These are phyloP conservation scores for Spongiforma sp. DNA, from an alignment of 1,284 basidiomycete species.

Conservation along the genomic window DNA sequence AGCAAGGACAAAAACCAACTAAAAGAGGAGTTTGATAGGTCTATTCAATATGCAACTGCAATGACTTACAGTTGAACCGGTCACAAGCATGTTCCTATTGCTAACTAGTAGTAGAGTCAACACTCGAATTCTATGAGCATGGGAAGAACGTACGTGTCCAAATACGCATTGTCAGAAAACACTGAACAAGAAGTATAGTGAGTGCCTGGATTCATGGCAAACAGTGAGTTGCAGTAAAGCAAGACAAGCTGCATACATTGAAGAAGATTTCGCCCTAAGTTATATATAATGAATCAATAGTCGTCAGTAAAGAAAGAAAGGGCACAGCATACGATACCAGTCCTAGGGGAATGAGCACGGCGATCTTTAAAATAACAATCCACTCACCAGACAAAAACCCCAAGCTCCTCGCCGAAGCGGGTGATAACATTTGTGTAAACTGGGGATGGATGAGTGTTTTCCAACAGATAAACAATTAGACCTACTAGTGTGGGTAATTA, in stretches of 20 bases:
- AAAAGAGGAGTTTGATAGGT: neutral
- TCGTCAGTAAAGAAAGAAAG: neutral
- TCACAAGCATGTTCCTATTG: slow-evolving; percentile 22
- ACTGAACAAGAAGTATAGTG: slow-evolving; percentile 43
- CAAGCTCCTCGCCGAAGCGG: slow-evolving; percentile 47
- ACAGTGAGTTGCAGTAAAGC: too few species aligned
- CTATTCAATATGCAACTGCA: neutral
- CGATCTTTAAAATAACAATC: neutral
- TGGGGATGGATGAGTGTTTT: slow-evolving; percentile 24
- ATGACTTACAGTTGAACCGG: slow-evolving; percentile 17
- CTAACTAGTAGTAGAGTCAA: slow-evolving; percentile 27
- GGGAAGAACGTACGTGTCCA: slow-evolving; percentile 27
- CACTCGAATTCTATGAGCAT: neutral
- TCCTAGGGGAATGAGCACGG: slow-evolving; percentile 40
- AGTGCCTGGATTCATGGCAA: slow-evolving; percentile 24
- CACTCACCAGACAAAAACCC: slow-evolving; percentile 52
- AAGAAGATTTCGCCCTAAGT: slow-evolving; percentile 42
- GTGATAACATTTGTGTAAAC: slow-evolving; percentile 62
- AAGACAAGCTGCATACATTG: slow-evolving; percentile 25
- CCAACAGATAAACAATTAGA: neutral
- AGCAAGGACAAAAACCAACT: slow-evolving; percentile 45
- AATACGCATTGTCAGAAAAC: slow-evolving; percentile 35
- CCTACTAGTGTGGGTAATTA: slow-evolving; percentile 60
- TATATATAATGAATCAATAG: slow-evolving; percentile 5
- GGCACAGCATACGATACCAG: slow-evolving; percentile 45